Percentiles rank a stretch among this genome's conserved stretches.
Conservation (phyloP, 169 alveolate genomes). For the Plasmodium fragile region DNA sequence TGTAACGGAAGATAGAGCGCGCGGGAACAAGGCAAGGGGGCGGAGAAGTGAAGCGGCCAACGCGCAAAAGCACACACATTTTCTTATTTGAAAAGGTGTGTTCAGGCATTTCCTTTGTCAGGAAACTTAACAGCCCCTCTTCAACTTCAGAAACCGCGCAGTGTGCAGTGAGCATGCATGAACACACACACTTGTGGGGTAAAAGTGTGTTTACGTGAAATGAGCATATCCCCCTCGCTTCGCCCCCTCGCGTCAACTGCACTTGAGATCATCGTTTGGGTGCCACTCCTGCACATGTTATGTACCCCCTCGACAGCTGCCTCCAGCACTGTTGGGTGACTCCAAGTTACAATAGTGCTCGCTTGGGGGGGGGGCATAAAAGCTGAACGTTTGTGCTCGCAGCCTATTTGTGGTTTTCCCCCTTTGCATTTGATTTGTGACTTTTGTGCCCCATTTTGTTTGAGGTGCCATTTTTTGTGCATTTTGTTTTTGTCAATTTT, state of each 20-base stretch:
- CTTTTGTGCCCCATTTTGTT: neutral
- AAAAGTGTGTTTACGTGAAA: neutral
- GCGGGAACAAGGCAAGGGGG: neutral
- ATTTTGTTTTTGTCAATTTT: neutral
- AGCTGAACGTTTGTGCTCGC: too few species aligned
- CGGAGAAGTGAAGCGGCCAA: neutral
- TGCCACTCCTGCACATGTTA: neutral
- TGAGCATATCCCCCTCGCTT: neutral
- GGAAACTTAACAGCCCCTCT: neutral
- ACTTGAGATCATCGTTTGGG: neutral
- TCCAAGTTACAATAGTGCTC: neutral
- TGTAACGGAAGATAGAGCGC: neutral
- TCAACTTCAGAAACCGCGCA: neutral
- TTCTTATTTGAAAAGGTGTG: neutral
- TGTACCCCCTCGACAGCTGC: neutral
- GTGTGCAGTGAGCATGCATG: neutral
- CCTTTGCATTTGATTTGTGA: neutral
- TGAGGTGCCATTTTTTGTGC: neutral
- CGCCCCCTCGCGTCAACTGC: neutral
- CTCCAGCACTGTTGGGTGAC: conserved; percentile 1
- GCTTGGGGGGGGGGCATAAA: neutral
- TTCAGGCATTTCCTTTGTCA: neutral
- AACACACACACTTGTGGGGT: conserved; percentile 3
- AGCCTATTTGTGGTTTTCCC: too few species aligned
- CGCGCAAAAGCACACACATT: neutral